phyloP scores from a whole-genome alignment of 2,329 filamentous ascomycete species.

The Nothophaeocryptopus gaeumannii region DNA sequence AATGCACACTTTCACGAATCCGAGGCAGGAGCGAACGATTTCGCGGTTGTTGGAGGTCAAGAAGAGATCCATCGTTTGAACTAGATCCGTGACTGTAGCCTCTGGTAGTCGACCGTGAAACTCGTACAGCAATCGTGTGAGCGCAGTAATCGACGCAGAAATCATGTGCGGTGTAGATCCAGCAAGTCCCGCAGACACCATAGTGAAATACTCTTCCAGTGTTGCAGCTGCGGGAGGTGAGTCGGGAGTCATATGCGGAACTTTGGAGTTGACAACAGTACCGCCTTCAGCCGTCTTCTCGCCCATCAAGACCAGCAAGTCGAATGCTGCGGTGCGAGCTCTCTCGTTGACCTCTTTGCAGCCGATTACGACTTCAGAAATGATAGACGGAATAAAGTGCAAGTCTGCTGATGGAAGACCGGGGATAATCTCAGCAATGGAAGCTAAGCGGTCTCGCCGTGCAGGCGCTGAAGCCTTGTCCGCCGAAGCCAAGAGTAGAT shows the following conservation, averaged over 20 bases:
- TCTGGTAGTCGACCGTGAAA: slow-evolving; percentile 70
- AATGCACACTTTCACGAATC: slow-evolving; percentile 94
- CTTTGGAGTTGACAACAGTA: slow-evolving; percentile 78
- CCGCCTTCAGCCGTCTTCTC: slow-evolving; percentile 74
- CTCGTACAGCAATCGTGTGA: slow-evolving; percentile 90
- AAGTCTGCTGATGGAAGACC: slow-evolving; percentile 74
- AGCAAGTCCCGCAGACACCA: slow-evolving; percentile 93
- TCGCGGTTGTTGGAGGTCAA: slow-evolving; percentile 94
- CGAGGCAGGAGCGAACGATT: slow-evolving; percentile 89
- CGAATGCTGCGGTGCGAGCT: slow-evolving; percentile 83
- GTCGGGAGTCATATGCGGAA: slow-evolving; percentile 78
- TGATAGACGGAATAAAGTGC: slow-evolving; percentile 86
- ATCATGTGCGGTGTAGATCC: slow-evolving; percentile 96
- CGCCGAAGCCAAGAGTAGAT: slow-evolving; percentile 72
- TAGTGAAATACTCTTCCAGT: slow-evolving; percentile 94
- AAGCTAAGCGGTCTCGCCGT: slow-evolving; percentile 78
- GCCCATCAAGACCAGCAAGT: slow-evolving; percentile 83
- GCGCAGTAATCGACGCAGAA: slow-evolving; percentile 89
- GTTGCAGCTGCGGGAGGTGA: slow-evolving; percentile 74
- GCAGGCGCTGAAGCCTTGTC: slow-evolving; percentile 86
- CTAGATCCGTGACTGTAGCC: slow-evolving; percentile 74
- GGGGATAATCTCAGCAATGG: slow-evolving; percentile 75
- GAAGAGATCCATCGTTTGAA: slow-evolving; percentile 94
- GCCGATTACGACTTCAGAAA: slow-evolving; percentile 92
- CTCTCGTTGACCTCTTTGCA: slow-evolving; percentile 98